Conservation (phyloP, 495 filamentous ascomycete genomes). For the Aspergillus sclerotiicarbonarius region DNA sequence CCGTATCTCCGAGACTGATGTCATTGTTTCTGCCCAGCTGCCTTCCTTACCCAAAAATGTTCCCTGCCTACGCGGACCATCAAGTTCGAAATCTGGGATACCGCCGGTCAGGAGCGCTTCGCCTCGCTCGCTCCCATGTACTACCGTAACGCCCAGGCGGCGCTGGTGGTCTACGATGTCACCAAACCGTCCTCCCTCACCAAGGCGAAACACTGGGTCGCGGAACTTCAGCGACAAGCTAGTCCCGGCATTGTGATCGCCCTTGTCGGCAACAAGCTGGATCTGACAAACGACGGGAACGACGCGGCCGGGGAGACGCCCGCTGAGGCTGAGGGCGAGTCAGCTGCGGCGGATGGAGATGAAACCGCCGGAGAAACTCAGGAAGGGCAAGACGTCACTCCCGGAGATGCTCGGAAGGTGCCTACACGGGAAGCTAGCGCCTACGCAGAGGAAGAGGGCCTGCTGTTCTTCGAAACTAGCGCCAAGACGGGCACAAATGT, state of each 20-base stretch:
- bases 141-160: conserved; percentile 98
- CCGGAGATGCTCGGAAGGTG: conserved; percentile 82
- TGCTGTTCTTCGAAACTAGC: conserved; percentile 96
- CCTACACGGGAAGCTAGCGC: conserved; percentile 81
- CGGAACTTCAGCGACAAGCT: conserved; percentile 96
- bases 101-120: conserved; percentile 96
- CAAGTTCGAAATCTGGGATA: conserved; percentile 99
- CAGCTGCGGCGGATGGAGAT: conserved; percentile 33
- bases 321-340: conserved; percentile 26
- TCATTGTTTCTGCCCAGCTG: conserved; percentile 56
- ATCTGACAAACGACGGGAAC: conserved; percentile 65
- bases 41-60: conserved; percentile 98
- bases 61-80: conserved; percentile 93
- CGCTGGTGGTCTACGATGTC: conserved; percentile 98
- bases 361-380: conserved; percentile 39
- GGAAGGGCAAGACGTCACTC: conserved; percentile 58
- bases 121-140: conserved; percentile 98
- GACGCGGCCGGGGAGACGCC: conserved; percentile 35
- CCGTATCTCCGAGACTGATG: conserved; percentile 25
- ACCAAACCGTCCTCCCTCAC: conserved; percentile 93
- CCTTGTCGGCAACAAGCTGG: conserved; percentile 95
- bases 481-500: conserved; percentile 96
- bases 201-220: conserved; percentile 99
- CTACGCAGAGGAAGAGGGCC: conserved; percentile 90
- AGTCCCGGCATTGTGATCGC: conserved; percentile 97